Evolutionary conservation across 345 rosid genomes (phyloP), one percentile per base, ranked within the genome.

Genomic region (Euphorbia pulcherrima): DNA sequence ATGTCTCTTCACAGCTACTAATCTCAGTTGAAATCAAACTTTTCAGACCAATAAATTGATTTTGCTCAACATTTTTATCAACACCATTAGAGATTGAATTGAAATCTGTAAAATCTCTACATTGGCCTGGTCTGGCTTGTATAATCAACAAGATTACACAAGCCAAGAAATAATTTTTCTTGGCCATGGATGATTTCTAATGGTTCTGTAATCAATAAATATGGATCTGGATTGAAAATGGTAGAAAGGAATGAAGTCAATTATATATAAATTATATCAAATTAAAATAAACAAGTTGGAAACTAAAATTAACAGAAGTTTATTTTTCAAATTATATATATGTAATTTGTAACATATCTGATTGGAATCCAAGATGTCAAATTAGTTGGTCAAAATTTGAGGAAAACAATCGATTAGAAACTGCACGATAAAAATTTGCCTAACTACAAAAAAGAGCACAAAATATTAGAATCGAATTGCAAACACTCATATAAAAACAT

Each of bases 231-330:
- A 60, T 61, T 21, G 50, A 24, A 47, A 48, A 8, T 54, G 12
- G 4, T 8, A 21, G 13, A 28, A 54, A 54, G n/a, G 46, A 10
- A 37, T 39, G 17, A 35, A 60, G 64, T 60, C 64, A 60, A 37
- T 47, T 37, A 37, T 8, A 18, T 13, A 56, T 41, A 56, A 37
- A 60, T n/a, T n/a, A 33, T n/a, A 9, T 35, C 63, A 60, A 60
- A 60, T 35, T 35, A 46, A n/a, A 60, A 41, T n/a, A n/a, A 60
- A 60, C 63, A 60, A 33, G 0, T 60, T 60, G 63, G 56, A 60
- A n/a, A 33, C 0, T 60, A 20, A 35, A 60, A 60, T 60, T 33
- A 58, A n/a, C 14, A 33, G 6, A n/a, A n/a, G n/a, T n/a, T n/a
- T n/a, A n/a, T n/a, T n/a, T n/a, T n/a, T n/a, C n/a, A n/a, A n/a